These are phyloP conservation scores for Bipolaris cookei DNA, from an alignment of 2,329 filamentous ascomycete species.

Conservation along the genomic window DNA sequence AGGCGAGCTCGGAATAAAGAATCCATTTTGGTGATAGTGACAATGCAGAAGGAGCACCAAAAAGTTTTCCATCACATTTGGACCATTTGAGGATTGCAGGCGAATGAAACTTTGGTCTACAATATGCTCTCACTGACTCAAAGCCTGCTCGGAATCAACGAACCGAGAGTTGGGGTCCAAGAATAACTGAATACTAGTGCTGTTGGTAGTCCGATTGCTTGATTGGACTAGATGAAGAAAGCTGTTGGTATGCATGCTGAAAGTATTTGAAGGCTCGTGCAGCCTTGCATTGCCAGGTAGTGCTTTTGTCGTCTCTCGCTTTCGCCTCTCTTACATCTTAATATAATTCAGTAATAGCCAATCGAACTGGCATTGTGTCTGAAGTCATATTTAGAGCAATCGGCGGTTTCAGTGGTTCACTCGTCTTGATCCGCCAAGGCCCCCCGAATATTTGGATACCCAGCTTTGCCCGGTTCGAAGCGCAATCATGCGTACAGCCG, in stretches of 20 bases:
- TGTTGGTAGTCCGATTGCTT: background rate
- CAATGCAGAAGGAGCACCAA: slow-evolving; percentile 3
- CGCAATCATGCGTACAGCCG: slow-evolving; percentile 28
- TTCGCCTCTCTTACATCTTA: slow-evolving; percentile 9
- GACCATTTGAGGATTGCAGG: slow-evolving; percentile 12
- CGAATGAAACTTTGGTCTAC: slow-evolving; percentile 9
- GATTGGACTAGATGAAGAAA: slow-evolving; percentile 11
- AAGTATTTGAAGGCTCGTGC: slow-evolving; percentile 25
- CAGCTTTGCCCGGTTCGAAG: slow-evolving; percentile 18
- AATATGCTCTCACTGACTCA: slow-evolving; percentile 18
- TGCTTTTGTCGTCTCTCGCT: slow-evolving; percentile 17
- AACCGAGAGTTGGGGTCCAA: slow-evolving; percentile 10
- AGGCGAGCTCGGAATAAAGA: slow-evolving; percentile 6
- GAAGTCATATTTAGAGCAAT: slow-evolving; percentile 18
- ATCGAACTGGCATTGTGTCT: slow-evolving; percentile 12
- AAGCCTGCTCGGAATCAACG: slow-evolving; percentile 17
- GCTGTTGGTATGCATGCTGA: slow-evolving; percentile 6
- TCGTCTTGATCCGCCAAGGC: slow-evolving; percentile 13
- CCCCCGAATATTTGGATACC: background rate
- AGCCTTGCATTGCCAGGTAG: slow-evolving; percentile 12
- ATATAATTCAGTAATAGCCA: slow-evolving; percentile 17
- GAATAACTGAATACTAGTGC: slow-evolving; percentile 2
- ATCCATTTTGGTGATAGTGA: slow-evolving; percentile 15
- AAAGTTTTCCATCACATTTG: slow-evolving; percentile 12
- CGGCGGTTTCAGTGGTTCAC: slow-evolving; percentile 7